Evolutionary conservation across 768 basidiomycete genomes (phyloP).

Genomic region (Dacryopinax spathularia): DNA sequence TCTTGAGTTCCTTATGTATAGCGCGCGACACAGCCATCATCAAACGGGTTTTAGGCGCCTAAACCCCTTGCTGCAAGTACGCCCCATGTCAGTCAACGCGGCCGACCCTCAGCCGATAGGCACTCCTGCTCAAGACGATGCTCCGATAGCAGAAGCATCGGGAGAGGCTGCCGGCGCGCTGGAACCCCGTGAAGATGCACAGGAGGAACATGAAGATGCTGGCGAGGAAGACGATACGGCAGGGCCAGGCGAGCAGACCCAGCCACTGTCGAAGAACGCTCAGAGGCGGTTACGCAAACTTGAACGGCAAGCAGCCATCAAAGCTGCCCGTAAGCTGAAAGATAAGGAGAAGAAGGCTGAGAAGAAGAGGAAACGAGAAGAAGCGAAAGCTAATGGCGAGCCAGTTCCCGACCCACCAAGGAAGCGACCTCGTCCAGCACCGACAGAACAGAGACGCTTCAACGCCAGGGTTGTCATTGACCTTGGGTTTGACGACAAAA

Average conservation of each 20-base stretch:
- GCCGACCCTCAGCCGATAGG: too few relatives aligned
- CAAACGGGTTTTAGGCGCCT: not conserved
- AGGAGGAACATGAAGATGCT: not conserved
- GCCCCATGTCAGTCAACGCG: too few relatives aligned
- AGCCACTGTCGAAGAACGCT: conserved; percentile 57
- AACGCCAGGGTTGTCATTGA: conserved; percentile 67
- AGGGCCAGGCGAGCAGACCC: not conserved
- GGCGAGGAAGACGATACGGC: not conserved
- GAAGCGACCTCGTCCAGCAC: conserved; percentile 15
- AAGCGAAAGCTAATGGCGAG: conserved; percentile 29
- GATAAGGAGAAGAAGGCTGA: conserved; percentile 52
- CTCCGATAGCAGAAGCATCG: too few relatives aligned
- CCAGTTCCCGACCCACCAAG: conserved; percentile 8
- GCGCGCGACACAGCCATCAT: not conserved
- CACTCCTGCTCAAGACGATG: too few relatives aligned
- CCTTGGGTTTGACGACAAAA: conserved; percentile 38
- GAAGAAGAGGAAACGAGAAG: conserved; percentile 46
- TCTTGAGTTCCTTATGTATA: not conserved
- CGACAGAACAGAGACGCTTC: conserved; percentile 25
- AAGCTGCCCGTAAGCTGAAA: conserved; percentile 56
- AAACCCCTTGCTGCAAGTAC: too few relatives aligned
- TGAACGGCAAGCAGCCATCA: conserved; percentile 46
- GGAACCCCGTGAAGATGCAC: conserved; percentile 5
- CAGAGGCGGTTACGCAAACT: conserved; percentile 63
- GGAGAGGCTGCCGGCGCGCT: not conserved